These are phyloP conservation scores for Persicaria tinctoria DNA, from an alignment of 148 eudicot genomes.

Conservation along the genomic window DNA sequence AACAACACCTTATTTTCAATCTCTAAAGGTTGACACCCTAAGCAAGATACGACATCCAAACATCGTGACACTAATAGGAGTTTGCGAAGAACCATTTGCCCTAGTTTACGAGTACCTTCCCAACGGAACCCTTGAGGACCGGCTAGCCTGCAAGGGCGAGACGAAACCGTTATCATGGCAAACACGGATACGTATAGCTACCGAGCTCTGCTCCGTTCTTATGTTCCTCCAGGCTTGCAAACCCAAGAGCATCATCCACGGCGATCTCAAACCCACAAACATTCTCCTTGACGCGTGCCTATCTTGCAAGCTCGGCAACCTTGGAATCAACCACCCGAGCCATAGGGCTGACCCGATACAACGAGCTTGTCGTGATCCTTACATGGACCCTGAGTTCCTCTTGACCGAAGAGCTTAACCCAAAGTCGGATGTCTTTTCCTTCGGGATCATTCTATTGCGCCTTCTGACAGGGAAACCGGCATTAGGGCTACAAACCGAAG, in stretches of 20 bases:
- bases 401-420: conserved; percentile 60
- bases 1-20: not conserved
- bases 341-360: no score
- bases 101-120: conserved; percentile 76
- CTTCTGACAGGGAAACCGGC: conserved; percentile 68
- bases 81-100: conserved; percentile 61
- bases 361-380: conserved; percentile 25
- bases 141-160: conserved; percentile 62
- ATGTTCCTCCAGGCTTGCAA: conserved; percentile 68
- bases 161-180: conserved; percentile 76
- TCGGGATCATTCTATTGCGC: conserved; percentile 61
- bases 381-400: conserved; percentile 74
- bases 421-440: conserved; percentile 79
- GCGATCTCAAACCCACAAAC: conserved; percentile 68
- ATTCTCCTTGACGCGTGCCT: conserved; percentile 56
- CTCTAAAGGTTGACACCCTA: conserved; percentile 57
- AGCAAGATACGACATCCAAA: conserved; percentile 84
- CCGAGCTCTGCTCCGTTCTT: conserved; percentile 76
- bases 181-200: conserved; percentile 66
- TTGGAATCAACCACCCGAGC: conserved; percentile 30
- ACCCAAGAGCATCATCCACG: conserved; percentile 53
- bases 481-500: conserved; percentile 55
- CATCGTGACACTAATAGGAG: conserved; percentile 67
- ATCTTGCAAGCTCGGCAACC: conserved; percentile 62
- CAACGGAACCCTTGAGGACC: conserved; percentile 85